phyloP scores from a whole-genome alignment of 2,329 filamentous ascomycete genomes.

The Epichloe bromicola region DNA sequence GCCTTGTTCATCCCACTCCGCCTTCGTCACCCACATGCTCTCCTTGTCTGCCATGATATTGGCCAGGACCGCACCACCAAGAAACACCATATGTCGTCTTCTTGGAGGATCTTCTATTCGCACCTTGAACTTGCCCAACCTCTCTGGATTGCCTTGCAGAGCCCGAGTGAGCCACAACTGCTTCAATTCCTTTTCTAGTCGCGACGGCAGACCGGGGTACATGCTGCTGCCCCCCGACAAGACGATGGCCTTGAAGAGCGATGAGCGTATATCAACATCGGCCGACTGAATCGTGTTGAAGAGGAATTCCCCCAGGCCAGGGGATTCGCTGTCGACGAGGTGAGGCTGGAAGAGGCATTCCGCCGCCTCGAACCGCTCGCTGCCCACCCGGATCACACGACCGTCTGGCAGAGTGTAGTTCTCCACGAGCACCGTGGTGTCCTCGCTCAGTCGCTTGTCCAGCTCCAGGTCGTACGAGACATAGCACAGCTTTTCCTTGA shows the following conservation, averaged over 20 bases:
- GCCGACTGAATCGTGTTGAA: conserved; percentile 98
- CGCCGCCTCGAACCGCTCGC: conserved; percentile 93
- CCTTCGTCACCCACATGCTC: conserved; percentile 96
- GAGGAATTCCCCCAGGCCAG: conserved; percentile 92
- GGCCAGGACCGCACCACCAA: conserved; percentile 88
- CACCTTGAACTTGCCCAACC: conserved; percentile 97
- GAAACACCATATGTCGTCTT: conserved; percentile 97
- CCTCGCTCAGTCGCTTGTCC: conserved; percentile 90
- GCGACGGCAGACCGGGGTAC: conserved; percentile 91
- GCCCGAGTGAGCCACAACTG: conserved; percentile 95
- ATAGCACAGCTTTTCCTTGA: conserved; percentile 99
- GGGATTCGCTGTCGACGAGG: conserved; percentile 92
- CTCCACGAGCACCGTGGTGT: conserved; percentile 93
- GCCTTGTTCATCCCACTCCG: conserved; percentile 94
- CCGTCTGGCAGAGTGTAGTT: conserved; percentile 96
- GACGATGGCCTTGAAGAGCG: conserved; percentile 94
- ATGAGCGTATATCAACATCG: conserved; percentile 87
- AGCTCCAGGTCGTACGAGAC: conserved; percentile 96
- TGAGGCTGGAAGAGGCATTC: conserved; percentile 98
- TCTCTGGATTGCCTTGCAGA: conserved; percentile 79
- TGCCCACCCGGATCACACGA: conserved; percentile 88
- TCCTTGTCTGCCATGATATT: conserved; percentile 99
- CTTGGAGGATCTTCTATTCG: conserved; percentile 95
- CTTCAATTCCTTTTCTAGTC: conserved; percentile 96
- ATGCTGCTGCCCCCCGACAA: conserved; percentile 98